These are phyloP conservation scores for Mitragyna speciosa DNA, from an alignment of 257 asterid species.

Conservation along the genomic window DNA sequence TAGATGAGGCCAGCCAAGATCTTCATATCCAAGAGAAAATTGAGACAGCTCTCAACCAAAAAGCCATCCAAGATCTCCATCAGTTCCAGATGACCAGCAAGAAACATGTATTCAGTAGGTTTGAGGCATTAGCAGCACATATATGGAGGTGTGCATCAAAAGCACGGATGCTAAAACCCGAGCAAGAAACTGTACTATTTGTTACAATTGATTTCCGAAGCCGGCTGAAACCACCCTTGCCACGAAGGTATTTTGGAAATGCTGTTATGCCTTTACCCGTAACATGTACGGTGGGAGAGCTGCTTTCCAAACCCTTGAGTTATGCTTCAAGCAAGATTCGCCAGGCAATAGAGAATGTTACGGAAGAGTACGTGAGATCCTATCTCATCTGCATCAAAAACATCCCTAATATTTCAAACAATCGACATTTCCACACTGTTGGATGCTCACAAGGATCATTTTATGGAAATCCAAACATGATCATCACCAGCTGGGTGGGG, in stretches of 20 bases:
- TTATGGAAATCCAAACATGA: slow-evolving; percentile 29
- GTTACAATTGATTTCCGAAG: slow-evolving; percentile 8
- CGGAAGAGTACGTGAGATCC: slow-evolving; percentile 23
- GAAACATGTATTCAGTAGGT: background rate
- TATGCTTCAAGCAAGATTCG: slow-evolving; percentile 21
- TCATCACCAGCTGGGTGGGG: slow-evolving; percentile 26
- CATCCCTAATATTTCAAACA: slow-evolving; percentile 4
- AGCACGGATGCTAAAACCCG: slow-evolving; percentile 18
- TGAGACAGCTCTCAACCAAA: background rate
- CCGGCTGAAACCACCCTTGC: slow-evolving; percentile 25
- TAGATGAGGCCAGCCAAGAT: too few species aligned
- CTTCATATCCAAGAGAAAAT: too few species aligned
- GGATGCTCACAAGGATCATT: slow-evolving; percentile 22
- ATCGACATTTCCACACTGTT: slow-evolving; percentile 14
- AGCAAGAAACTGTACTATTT: slow-evolving; percentile 24
- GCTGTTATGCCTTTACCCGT: slow-evolving; percentile 15
- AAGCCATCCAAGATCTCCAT: slow-evolving; percentile 12
- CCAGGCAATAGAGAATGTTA: slow-evolving; percentile 9
- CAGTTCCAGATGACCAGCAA: background rate
- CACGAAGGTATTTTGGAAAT: slow-evolving; percentile 31
- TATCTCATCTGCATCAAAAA: slow-evolving; percentile 8
- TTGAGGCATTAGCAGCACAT: slow-evolving; percentile 28
- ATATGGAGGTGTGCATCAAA: slow-evolving; percentile 29
- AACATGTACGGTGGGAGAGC: slow-evolving; percentile 7
- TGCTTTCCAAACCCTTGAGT: slow-evolving; percentile 15